These are phyloP conservation scores for Aspergillus fumigatus DNA, from an alignment of 2,329 filamentous ascomycete species.

Conservation along the genomic window DNA sequence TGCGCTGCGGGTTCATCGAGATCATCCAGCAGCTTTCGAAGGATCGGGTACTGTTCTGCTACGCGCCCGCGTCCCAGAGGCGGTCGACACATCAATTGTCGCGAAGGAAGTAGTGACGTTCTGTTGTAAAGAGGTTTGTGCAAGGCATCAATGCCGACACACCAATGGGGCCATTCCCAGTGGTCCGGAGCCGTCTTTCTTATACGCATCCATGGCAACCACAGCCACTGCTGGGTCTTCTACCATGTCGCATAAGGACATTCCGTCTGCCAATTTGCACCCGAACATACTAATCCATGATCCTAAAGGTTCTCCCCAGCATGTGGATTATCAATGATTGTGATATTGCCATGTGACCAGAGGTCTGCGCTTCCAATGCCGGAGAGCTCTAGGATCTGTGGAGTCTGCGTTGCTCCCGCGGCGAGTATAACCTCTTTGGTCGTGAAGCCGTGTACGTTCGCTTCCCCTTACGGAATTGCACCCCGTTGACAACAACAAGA, in stretches of 20 bases:
- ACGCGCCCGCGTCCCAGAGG: not conserved
- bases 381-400: conserved; percentile 56
- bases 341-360: conserved; percentile 36
- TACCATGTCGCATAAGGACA: conserved; percentile 19
- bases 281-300: conserved; percentile 27
- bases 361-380: conserved; percentile 51
- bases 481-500: conserved; percentile 11
- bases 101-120: conserved; percentile 7
- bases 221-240: conserved; percentile 15
- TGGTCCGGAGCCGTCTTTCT: conserved; percentile 21
- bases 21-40: conserved; percentile 11
- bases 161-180: conserved; percentile 18
- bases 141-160: conserved; percentile 20
- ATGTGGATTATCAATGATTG: conserved; percentile 41
- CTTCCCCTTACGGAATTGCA: conserved; percentile 19
- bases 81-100: not conserved
- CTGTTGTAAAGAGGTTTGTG: conserved; percentile 3
- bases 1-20: conserved; percentile 14
- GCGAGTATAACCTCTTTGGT: conserved; percentile 54
- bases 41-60: conserved; percentile 1
- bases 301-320: conserved; percentile 52
- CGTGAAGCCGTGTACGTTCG: conserved; percentile 23
- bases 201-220: conserved; percentile 21
- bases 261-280: conserved; percentile 21
- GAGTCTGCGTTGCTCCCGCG: conserved; percentile 55